phyloP scores from a whole-genome alignment of 306 rosid species.

The Crotalaria pallida region DNA sequence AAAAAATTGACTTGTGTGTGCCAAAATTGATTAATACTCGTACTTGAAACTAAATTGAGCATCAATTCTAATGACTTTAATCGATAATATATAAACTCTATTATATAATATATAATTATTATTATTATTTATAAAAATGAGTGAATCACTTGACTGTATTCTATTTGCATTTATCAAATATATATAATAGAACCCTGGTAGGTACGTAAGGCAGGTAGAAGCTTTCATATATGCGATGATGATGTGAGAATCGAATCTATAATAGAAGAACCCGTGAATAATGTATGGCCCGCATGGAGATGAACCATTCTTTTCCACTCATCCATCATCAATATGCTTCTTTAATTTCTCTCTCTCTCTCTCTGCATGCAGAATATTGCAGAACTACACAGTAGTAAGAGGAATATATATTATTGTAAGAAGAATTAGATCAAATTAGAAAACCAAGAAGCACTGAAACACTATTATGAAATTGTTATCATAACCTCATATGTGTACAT shows the following conservation, averaged over 20 bases:
- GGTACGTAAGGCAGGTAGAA: not conserved
- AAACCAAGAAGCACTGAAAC: constrained; percentile 22
- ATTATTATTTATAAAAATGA: too few relatives aligned
- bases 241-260: constrained; percentile 68
- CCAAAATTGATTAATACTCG: too few relatives aligned
- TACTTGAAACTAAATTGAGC: too few relatives aligned
- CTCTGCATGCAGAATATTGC: constrained; percentile 43
- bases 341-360: constrained; percentile 23
- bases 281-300: constrained; percentile 64
- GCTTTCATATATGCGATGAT: constrained; percentile 15
- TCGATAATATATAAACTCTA: too few relatives aligned
- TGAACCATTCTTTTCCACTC: constrained; percentile 38
- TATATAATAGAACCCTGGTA: not conserved
- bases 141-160: too few relatives aligned
- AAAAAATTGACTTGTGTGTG: too few relatives aligned
- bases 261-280: constrained; percentile 79
- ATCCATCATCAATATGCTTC: constrained; percentile 27
- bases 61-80: too few relatives aligned
- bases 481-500: constrained; percentile 28
- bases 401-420: constrained; percentile 2
- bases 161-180: not conserved
- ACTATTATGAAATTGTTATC: constrained; percentile 31
- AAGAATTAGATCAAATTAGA: constrained; percentile 23
- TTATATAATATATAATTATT: too few relatives aligned
- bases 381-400: constrained; percentile 26